Percentiles rank a stretch among this genome's conserved stretches.
Conservation (phyloP, 352 stramenopile genomes). For the Pelagophyceae sp. region DNA sequence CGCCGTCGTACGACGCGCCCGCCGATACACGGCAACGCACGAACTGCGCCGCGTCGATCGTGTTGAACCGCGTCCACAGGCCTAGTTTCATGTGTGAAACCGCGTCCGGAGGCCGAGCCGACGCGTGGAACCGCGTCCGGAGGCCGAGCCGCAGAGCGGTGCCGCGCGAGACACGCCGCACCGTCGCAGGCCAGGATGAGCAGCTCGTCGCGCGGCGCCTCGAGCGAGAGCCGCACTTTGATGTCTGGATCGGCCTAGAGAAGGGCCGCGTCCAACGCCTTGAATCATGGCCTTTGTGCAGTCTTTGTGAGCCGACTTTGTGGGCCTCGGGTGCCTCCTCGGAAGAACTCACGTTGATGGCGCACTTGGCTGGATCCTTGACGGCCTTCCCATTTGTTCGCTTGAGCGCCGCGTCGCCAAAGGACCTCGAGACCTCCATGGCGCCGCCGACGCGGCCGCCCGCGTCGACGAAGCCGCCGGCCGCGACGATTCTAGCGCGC, state of each 20-base stretch:
- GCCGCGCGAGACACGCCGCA: neutral
- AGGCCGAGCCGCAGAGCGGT: neutral
- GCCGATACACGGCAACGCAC: neutral
- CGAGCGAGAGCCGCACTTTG: neutral
- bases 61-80: neutral
- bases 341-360: no score
- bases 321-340: no score
- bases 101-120: neutral
- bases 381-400: neutral
- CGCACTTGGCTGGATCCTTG: neutral
- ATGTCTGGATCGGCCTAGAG: neutral
- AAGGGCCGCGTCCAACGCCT: no score
- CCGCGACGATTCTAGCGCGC: neutral
- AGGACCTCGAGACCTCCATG: neutral
- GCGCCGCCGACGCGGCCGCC: neutral
- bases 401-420: neutral
- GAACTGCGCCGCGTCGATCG: neutral
- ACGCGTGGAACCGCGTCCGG: neutral
- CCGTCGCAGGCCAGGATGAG: conserved; percentile 14
- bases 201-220: neutral
- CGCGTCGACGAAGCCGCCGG: neutral
- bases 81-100: neutral
- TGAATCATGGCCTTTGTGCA: no score
- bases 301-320: no score
- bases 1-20: neutral